Conservation (phyloP, 192 early-diverging fungal genomes). For the Mortierella alpina region DNA sequence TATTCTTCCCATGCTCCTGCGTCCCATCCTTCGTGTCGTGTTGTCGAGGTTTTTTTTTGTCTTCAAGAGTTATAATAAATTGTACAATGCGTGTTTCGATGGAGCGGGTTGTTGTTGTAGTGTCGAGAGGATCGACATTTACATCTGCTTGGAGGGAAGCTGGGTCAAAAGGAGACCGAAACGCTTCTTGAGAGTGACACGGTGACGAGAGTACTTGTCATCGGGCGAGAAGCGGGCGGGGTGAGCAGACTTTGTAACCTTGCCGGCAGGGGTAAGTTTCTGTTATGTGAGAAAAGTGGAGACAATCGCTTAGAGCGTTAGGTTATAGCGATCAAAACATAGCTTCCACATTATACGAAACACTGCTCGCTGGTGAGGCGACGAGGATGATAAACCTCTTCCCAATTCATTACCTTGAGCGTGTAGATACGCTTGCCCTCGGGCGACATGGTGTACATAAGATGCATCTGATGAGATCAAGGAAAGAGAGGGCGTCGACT, state of each 20-base stretch:
- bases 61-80: conserved; percentile 19
- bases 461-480: conserved; percentile 78
- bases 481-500: conserved; percentile 6
- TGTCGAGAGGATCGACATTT: conserved; percentile 2
- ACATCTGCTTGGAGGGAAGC: conserved; percentile 56
- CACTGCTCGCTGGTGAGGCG: neutral
- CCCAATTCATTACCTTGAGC: conserved; percentile 76
- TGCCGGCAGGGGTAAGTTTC: conserved; percentile 84
- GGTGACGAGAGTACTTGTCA: conserved; percentile 98
- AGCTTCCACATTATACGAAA: neutral
- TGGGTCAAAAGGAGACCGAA: conserved; percentile 88
- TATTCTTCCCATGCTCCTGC: neutral
- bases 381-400: no score
- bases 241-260: conserved; percentile 96
- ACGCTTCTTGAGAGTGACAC: conserved; percentile 96
- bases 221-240: conserved; percentile 99
- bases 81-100: conserved; percentile 18
- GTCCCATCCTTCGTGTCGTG: neutral
- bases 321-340: neutral
- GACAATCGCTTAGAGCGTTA: neutral
- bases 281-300: conserved; percentile 43
- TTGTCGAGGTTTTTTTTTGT: neutral
- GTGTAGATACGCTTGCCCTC: conserved; percentile 94
- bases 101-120: neutral
- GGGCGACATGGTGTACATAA: conserved; percentile 87